Evolutionary conservation across 2,329 filamentous ascomycete species (phyloP), one percentile per base, ranked within the genome.

Genomic region (Hymenoscyphus infarciens): DNA sequence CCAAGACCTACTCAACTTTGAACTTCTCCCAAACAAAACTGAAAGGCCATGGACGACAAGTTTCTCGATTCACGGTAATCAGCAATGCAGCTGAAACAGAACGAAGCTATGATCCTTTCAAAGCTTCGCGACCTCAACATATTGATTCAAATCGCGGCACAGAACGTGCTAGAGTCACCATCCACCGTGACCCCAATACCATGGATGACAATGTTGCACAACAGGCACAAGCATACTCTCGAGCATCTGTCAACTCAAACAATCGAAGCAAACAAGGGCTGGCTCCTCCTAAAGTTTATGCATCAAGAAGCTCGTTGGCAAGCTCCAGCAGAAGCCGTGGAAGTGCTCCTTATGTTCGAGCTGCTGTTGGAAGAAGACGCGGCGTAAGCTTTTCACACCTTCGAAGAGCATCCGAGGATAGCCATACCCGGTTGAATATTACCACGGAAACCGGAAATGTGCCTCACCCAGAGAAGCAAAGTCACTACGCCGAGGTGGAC

Each of bases 21-120:
- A 79, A 87, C 66, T 88, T 88, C 71, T 77, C 78, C 1, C 77
- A 81, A 59, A 73, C 75, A 59, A 78, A 74, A 31, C 73, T 71
- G 35, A 79, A 77, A 61, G 80, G 82, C 3, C 79, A 82, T 66
- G 80, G 80, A 27, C 78, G 83, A 59, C 83, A 81, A 54, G 77
- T 83, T 42, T 88, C 85, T 4, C 80, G 81, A 19, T 88, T 88
- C 71, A 88, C 86, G 0, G 84, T 88, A 57, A 86, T 88, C 57
- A 87, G 85, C 11, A 86, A 85, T 61, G 77, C 68, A 15, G 72
- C 72, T 22, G 81, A 78, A 8, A 84, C 70, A 82, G 70, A 95
- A 61, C 81, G 83, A 66, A 95, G 89, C 75, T 96, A 96, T 70
- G 93, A 97, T 74, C 92, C 92, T 0, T 96, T 90, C 74, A 85